Percentiles rank a stretch among this genome's conserved stretches.
These are phyloP conservation scores for Nepenthes alata DNA, from an alignment of 179 eudicot genomes.

Conservation along the genomic window DNA sequence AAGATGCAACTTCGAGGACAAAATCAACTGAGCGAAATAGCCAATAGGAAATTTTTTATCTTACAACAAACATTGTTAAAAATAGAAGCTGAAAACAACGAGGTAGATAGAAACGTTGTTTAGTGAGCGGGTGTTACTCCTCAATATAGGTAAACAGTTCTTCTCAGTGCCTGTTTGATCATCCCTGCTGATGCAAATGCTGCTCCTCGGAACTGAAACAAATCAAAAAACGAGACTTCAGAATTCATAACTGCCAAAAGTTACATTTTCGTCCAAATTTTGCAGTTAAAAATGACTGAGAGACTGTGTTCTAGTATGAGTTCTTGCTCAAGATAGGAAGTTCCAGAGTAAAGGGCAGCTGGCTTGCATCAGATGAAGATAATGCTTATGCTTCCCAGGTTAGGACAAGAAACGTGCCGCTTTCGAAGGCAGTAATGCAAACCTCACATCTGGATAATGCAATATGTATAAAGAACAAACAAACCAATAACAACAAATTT, in stretches of 20 bases:
- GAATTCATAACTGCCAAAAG: not conserved
- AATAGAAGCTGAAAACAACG: no score
- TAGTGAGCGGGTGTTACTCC: not conserved
- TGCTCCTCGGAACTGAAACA: conserved; percentile 44
- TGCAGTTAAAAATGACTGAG: not conserved
- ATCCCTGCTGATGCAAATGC: conserved; percentile 24
- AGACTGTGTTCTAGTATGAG: not conserved
- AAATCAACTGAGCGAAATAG: no score
- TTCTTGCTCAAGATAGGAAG: not conserved
- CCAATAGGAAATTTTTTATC: no score
- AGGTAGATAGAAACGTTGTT: no score
- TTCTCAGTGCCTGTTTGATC: conserved; percentile 42
- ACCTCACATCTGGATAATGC: no score
- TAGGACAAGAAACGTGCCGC: no score
- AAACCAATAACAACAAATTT: no score
- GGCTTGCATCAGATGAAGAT: not conserved
- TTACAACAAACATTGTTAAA: no score
- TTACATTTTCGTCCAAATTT: not conserved
- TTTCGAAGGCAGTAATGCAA: no score
- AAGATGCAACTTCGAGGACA: no score
- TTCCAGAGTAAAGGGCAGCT: not conserved
- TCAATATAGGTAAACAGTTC: conserved; percentile 5
- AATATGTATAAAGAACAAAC: no score
- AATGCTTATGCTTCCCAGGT: not conserved
- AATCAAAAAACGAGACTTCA: not conserved